Evolutionary conservation across 83 land plant genomes (phyloP).

Genomic region (Isoetes engelmannii): DNA sequence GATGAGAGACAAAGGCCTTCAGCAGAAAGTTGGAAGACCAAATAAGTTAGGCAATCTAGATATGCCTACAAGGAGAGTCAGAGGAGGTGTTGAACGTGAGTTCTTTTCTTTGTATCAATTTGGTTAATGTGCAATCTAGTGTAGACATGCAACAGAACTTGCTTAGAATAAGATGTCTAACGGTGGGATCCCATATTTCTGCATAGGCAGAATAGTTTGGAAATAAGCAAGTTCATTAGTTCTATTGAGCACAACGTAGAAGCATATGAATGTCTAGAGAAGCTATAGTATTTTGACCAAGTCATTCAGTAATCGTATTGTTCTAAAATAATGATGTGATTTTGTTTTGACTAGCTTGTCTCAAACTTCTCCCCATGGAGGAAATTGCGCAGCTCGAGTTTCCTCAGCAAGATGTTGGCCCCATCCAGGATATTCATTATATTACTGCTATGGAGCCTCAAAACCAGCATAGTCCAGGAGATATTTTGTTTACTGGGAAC

Average conservation of each 20-base stretch:
- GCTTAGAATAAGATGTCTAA: not conserved
- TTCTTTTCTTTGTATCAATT: not conserved
- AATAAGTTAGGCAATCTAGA: conserved; percentile 40
- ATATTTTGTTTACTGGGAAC: conserved; percentile 58
- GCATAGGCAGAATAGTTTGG: too few species aligned
- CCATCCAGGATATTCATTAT: conserved; percentile 19
- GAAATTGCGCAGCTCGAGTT: conserved; percentile 49
- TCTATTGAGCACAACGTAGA: too few species aligned
- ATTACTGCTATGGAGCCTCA: conserved; percentile 12
- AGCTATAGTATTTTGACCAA: too few species aligned
- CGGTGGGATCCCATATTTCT: not conserved
- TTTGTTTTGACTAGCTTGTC: conserved; percentile 47
- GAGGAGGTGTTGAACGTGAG: conserved; percentile 39
- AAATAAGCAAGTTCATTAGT: too few species aligned
- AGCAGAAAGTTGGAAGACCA: conserved; percentile 6
- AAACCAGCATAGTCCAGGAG: conserved; percentile 30
- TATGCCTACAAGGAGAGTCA: conserved; percentile 23
- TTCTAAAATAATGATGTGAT: not conserved
- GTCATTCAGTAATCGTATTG: too few species aligned
- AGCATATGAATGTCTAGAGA: too few species aligned
- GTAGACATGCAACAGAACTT: not conserved
- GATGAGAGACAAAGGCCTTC: too few species aligned
- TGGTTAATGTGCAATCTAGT: not conserved
- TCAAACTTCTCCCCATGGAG: conserved; percentile 57
- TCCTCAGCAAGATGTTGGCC: conserved; percentile 19